Percentiles rank a stretch among this genome's conserved stretches.
Evolutionary conservation across 768 basidiomycete species (phyloP).

Genomic region (Psilocybe sp.): DNA sequence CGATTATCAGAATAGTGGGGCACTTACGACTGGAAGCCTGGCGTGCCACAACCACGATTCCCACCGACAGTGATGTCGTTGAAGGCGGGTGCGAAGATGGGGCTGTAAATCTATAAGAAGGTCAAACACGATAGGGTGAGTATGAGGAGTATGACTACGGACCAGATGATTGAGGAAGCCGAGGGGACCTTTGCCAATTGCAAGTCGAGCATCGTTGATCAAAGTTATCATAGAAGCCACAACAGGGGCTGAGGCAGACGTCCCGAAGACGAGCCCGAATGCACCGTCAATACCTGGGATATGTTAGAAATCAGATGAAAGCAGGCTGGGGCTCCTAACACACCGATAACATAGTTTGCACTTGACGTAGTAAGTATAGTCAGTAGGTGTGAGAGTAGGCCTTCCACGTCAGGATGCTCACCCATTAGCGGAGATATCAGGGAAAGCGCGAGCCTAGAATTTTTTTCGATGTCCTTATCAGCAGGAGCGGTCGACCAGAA

Average conservation of each 20-base stretch:
- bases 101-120: slow-evolving; percentile 14
- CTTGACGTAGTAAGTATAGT: slow-evolving; percentile 12
- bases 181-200: slow-evolving; percentile 36
- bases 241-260: slow-evolving; percentile 41
- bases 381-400: not conserved
- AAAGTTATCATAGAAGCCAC: slow-evolving; percentile 42
- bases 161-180: slow-evolving; percentile 49
- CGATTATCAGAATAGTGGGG: not conserved
- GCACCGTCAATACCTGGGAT: slow-evolving; percentile 31
- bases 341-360: slow-evolving; percentile 39
- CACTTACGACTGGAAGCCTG: slow-evolving; percentile 32
- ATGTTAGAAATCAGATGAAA: not conserved
- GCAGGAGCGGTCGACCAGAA: not conserved
- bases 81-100: slow-evolving; percentile 17
- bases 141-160: not conserved
- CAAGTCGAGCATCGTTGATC: slow-evolving; percentile 51
- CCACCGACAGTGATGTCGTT: slow-evolving; percentile 22
- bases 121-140: not conserved
- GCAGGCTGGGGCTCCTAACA: not conserved
- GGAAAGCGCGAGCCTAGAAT: slow-evolving; percentile 43
- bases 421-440: slow-evolving; percentile 51
- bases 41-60: slow-evolving; percentile 24
- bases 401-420: slow-evolving; percentile 10
- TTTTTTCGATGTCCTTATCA: not conserved
- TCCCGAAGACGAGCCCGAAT: slow-evolving; percentile 35